Evolutionary conservation across 192 early-diverging fungal genomes (phyloP), one percentile per base, ranked within the genome.

Genomic region (Thamnidium elegans): DNA sequence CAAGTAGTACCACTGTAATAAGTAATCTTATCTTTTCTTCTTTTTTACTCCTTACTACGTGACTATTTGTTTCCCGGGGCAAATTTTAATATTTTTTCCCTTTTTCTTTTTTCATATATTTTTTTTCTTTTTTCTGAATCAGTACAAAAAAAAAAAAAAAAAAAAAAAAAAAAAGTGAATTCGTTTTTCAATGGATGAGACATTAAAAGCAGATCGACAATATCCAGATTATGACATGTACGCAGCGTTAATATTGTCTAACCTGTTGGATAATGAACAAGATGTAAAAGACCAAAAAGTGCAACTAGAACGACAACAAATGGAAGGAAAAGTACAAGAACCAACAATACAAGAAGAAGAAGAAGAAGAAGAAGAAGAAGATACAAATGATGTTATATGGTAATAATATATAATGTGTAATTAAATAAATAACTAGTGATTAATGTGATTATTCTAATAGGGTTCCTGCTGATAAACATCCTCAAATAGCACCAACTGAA

Each of bases 401-500:
- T 59, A 59, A 58, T 17, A 6, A 15, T 10, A 4, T 17, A 42
- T n/a, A n/a, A n/a, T n/a, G n/a, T 56, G 42, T 26, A 44, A 4
- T 21, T 6, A 32, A 52, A 10, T 21, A 6, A 56, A 1, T 4
- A 4, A 56, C 2, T 11, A 56, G 4, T 9, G 17, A 0, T 56
- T 9, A 0, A 7, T 56, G 7, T 11, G 30, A 56, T 32, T 11
- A 54, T 13, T 0, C 15, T 26, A n/a, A 36, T 39, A 64, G 62
- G 62, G 50, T 64, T 9, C 62, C 62, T 17, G 62, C 62, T 44
- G 39, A 64, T 45, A 64, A 64, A 31, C 62, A 64, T 44, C 62
- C 62, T 45, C 62, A 64, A 53, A 64, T 64, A 15, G 62, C 62
- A 44, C 62, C 62, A 19, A 53, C n/a, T 19, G 62, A 64, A 54